Evolutionary conservation across 2,329 filamentous ascomycete species (phyloP), one percentile per base, ranked within the genome.

Genomic region (Neonectria neomacrospora): DNA sequence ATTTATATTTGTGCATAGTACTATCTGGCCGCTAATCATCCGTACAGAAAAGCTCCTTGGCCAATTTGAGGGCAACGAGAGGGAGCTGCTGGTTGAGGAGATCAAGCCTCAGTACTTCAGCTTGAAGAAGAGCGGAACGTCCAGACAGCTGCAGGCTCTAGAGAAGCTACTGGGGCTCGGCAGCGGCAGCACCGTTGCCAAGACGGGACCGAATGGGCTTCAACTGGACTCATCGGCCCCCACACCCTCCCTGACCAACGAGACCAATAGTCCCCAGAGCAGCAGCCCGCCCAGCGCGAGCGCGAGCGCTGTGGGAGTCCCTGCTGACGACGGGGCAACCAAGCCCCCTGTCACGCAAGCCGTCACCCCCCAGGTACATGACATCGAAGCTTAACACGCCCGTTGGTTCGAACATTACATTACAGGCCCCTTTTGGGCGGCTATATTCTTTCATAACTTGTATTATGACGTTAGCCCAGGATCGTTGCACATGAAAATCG

Each of bases 31-130:
- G 45, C 69, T 74, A 64, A 74, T 61, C 16, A n/a, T 16, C 23
- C 47, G 9, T 2, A 32, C 75, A 96, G 93, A 97, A 80, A 97
- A 94, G 80, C 85, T 97, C 5, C 82, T 97, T 34, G 83, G 80
- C 8, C 81, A 86, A 67, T 81, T 93, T 3, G 81, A 88, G 42
- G 88, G 86, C 2, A 77, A 79, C 0, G 90, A 93, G 67, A 83
- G 84, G 41, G 82, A 85, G 30, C 75, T 80, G 4, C 85, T 94
- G 59, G 81, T 89, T 5, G 85, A 88, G 54, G 83, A 89, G 60
- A 86, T 93, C 77, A 86, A 85, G 71, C 85, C 87, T 1, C 84
- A 90, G 64, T 83, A 93, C 54, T 79, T 82, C 34, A 79, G 81
- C 34, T 77, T 92, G 32, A 91, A 90, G 78, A 90, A 87, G 74